Evolutionary conservation across 768 basidiomycete species (phyloP).

Genomic region (Boletellus ananas): DNA sequence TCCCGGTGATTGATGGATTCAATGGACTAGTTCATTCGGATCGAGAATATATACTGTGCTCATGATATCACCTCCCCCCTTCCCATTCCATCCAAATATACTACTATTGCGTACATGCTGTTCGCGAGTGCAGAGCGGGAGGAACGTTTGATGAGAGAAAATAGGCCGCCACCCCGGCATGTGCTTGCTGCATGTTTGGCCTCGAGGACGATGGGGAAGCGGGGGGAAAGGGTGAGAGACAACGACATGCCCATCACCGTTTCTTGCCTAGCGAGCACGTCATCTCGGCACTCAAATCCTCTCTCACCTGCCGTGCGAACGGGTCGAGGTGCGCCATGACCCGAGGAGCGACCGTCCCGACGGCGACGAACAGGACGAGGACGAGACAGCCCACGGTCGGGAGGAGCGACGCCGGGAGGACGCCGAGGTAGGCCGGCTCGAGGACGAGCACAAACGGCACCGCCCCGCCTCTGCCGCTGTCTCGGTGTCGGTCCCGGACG

Average conservation of each 20-base stretch:
- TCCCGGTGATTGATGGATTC: too few relatives aligned
- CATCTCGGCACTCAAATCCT: slow-evolving; percentile 13
- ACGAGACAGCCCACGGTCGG: slow-evolving; percentile 32
- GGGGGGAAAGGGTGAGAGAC: too few relatives aligned
- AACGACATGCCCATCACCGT: slow-evolving; percentile 10
- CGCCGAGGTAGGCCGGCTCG: slow-evolving; percentile 58
- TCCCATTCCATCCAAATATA: too few relatives aligned
- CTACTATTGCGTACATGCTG: too few relatives aligned
- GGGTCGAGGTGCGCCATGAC: slow-evolving; percentile 20
- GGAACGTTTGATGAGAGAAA: neutral
- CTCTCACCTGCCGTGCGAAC: slow-evolving; percentile 22
- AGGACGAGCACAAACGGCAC: slow-evolving; percentile 53
- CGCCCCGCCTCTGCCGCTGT: slow-evolving; percentile 29
- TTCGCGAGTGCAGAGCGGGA: neutral
- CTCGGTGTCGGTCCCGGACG: neutral
- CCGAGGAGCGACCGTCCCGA: slow-evolving; percentile 11
- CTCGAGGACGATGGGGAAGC: neutral
- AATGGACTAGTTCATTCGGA: neutral
- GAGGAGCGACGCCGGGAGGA: slow-evolving; percentile 53
- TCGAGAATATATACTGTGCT: neutral
- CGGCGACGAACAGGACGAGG: slow-evolving; percentile 26
- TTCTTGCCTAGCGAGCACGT: slow-evolving; percentile 11
- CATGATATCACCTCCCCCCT: neutral
- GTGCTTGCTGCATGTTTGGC: slow-evolving; percentile 23
- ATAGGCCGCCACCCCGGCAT: slow-evolving; percentile 10